phyloP scores from a whole-genome alignment of 2,329 filamentous ascomycete species.

The Sporothrix curviconia region DNA sequence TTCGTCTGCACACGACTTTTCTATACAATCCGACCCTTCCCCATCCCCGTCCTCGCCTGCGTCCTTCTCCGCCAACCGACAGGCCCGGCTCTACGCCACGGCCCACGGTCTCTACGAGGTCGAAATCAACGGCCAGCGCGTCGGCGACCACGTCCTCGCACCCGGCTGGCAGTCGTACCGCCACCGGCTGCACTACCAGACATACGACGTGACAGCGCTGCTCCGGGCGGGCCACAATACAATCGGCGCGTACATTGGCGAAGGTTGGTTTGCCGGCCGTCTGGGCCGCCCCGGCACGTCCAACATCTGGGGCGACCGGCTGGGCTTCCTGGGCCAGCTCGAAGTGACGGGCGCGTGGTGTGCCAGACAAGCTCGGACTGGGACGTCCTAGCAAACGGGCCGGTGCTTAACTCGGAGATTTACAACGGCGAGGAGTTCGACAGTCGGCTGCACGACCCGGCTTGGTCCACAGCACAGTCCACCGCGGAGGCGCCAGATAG shows the following conservation, averaged over 20 bases:
- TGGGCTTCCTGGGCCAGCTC: constrained; percentile 23
- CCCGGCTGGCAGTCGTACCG: constrained; percentile 38
- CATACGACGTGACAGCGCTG: constrained; percentile 34
- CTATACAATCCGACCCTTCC: too few relatives aligned
- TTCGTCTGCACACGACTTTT: constrained; percentile 22
- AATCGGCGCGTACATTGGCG: constrained; percentile 34
- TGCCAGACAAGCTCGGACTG: constrained; percentile 25
- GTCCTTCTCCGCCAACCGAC: constrained; percentile 29
- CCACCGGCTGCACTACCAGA: constrained; percentile 35
- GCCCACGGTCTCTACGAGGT: constrained; percentile 30
- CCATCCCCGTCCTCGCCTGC: too few relatives aligned
- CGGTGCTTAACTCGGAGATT: constrained; percentile 35
- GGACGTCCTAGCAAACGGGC: constrained; percentile 31
- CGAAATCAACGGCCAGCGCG: constrained; percentile 30
- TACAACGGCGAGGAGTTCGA: constrained; percentile 50
- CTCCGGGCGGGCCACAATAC: constrained; percentile 21
- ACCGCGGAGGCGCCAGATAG: neutral
- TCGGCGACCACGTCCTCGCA: constrained; percentile 28
- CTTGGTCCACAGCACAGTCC: neutral
- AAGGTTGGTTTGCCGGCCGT: constrained; percentile 39
- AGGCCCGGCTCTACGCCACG: constrained; percentile 31
- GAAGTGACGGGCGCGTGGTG: constrained; percentile 9
- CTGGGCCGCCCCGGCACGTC: constrained; percentile 36
- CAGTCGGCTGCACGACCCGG: constrained; percentile 31
- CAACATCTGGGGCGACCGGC: constrained; percentile 34